These are phyloP conservation scores for Erythrobasidium yunnanense DNA, from an alignment of 768 basidiomycete species.

Conservation along the genomic window DNA sequence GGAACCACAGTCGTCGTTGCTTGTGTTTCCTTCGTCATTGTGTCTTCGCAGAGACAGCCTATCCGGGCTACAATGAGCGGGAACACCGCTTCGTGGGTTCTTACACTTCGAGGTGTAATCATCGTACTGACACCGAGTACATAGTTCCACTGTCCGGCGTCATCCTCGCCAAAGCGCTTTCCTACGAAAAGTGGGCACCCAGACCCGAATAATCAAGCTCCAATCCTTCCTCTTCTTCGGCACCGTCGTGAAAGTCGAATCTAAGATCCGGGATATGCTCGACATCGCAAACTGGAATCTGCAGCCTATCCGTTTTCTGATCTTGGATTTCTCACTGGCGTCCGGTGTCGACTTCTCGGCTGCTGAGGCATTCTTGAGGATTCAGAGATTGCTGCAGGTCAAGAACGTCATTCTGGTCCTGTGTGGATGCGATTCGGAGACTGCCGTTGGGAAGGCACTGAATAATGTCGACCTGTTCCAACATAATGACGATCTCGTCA, in stretches of 20 bases:
- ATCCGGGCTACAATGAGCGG: constrained; percentile 60
- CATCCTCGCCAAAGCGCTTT: constrained; percentile 74
- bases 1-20: neutral
- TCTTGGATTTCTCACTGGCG: constrained; percentile 75
- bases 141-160: constrained; percentile 80
- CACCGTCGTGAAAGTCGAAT: constrained; percentile 81
- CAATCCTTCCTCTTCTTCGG: constrained; percentile 92
- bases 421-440: constrained; percentile 62
- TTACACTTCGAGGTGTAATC: too few species aligned
- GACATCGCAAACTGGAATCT: constrained; percentile 59
- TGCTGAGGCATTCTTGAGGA: constrained; percentile 84
- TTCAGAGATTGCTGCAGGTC: constrained; percentile 66
- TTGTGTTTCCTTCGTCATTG: constrained; percentile 87
- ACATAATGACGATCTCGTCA: constrained; percentile 46
- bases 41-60: constrained; percentile 72
- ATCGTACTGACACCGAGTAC: constrained; percentile 61
- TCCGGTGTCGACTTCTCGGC: constrained; percentile 72
- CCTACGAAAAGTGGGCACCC: constrained; percentile 70
- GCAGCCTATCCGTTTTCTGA: constrained; percentile 75
- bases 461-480: constrained; percentile 64
- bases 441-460: constrained; percentile 60
- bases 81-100: neutral
- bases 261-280: constrained; percentile 65
- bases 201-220: constrained; percentile 74
- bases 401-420: constrained; percentile 76